Percentiles rank a stretch among this genome's conserved stretches.
Evolutionary conservation across 1,139 yeast genomes (phyloP).

Genomic region (Yamadazyma buinensis): DNA sequence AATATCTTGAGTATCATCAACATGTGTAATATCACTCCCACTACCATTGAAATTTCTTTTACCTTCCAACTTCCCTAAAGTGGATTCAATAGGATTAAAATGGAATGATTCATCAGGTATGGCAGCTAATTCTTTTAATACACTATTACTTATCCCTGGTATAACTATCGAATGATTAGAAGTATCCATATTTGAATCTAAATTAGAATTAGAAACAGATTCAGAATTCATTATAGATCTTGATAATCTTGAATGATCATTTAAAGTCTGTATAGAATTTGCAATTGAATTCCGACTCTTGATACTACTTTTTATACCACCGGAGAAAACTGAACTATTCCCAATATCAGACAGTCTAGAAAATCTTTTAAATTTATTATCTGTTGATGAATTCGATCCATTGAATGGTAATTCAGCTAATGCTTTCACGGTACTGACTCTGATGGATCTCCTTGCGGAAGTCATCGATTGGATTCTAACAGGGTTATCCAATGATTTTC

Average conservation of each 20-base stretch:
- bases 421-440: conserved; percentile 39
- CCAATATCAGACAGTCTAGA: conserved; percentile 27
- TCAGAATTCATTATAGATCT: background rate
- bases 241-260: conserved; percentile 8
- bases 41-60: conserved; percentile 26
- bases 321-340: conserved; percentile 37
- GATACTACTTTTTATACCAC: conserved; percentile 23
- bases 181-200: conserved; percentile 4
- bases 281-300: conserved; percentile 18
- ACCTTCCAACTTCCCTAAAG: conserved; percentile 77
- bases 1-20: conserved; percentile 33
- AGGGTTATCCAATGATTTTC: conserved; percentile 24
- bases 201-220: conserved; percentile 1
- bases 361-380: conserved; percentile 13
- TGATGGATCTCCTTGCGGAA: conserved; percentile 25
- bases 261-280: conserved; percentile 17
- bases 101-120: conserved; percentile 73
- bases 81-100: conserved; percentile 65
- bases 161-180: conserved; percentile 40
- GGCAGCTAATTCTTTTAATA: conserved; percentile 68
- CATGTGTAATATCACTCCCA: conserved; percentile 24
- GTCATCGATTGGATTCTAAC: conserved; percentile 19
- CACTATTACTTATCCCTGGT: conserved; percentile 62
- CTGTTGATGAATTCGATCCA: conserved; percentile 15
- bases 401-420: conserved; percentile 40